Percentiles rank a stretch among this genome's conserved stretches.
These are phyloP conservation scores for Irpex sp. DNA, from an alignment of 1,284 basidiomycete genomes.

Conservation along the genomic window DNA sequence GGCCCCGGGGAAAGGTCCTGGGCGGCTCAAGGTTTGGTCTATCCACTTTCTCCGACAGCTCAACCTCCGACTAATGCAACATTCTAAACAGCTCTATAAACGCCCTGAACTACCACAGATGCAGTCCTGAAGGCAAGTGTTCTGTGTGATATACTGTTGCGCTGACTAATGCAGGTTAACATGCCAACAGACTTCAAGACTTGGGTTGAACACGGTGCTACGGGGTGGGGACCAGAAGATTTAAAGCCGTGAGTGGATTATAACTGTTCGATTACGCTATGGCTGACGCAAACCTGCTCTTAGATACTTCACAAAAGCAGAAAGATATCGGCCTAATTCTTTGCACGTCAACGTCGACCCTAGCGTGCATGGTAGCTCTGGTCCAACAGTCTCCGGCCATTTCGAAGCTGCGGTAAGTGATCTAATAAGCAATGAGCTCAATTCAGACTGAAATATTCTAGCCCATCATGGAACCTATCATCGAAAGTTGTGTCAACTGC, in stretches of 20 bases:
- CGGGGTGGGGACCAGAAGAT: neutral
- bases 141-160: neutral
- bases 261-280: neutral
- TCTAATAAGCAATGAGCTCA: rapidly evolving
- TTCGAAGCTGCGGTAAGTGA: neutral
- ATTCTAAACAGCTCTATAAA: neutral
- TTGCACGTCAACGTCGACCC: neutral
- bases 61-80: neutral
- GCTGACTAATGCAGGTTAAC: neutral
- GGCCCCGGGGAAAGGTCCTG: neutral
- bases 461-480: neutral
- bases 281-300: neutral
- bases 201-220: neutral
- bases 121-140: neutral
- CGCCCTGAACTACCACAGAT: neutral
- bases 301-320: neutral
- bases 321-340: neutral
- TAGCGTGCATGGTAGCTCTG: neutral
- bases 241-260: neutral
- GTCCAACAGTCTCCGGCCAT: neutral
- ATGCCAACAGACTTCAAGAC: neutral
- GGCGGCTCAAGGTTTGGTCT: neutral
- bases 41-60: neutral
- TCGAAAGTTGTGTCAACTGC: neutral
- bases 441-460: neutral